Percentiles rank a stretch among this genome's conserved stretches.
Evolutionary conservation across 2,329 filamentous ascomycete genomes (phyloP).

Genomic region (Diplocarpon mali): DNA sequence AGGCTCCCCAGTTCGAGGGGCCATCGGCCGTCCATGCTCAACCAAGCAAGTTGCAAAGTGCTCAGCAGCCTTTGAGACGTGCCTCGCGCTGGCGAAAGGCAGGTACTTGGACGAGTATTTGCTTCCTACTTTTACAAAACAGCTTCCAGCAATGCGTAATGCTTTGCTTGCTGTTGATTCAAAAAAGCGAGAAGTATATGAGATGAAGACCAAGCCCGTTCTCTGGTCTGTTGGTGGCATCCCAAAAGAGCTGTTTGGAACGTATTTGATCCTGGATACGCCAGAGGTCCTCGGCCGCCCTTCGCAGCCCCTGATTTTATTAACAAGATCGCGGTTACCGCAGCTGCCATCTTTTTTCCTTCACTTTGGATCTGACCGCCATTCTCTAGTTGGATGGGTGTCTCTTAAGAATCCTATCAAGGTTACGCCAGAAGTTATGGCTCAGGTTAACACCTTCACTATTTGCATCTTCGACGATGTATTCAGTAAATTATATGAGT

Average conservation of each 20-base stretch:
- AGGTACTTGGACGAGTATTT: constrained; percentile 64
- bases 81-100: constrained; percentile 53
- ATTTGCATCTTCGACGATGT: constrained; percentile 68
- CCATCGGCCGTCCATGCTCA: constrained; percentile 49
- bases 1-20: constrained; percentile 57
- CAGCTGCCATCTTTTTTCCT: constrained; percentile 56
- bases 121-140: constrained; percentile 60
- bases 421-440: constrained; percentile 34
- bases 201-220: constrained; percentile 67
- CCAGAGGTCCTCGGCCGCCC: constrained; percentile 44
- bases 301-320: constrained; percentile 55
- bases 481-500: constrained; percentile 78
- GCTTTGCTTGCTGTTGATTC: constrained; percentile 71
- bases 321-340: constrained; percentile 59
- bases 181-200: constrained; percentile 63
- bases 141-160: constrained; percentile 74
- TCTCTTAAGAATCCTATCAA: constrained; percentile 34
- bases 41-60: constrained; percentile 75
- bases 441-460: constrained; percentile 59
- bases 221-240: constrained; percentile 49
- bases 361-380: constrained; percentile 54
- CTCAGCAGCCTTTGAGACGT: constrained; percentile 79
- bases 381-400: constrained; percentile 45
- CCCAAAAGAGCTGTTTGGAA: constrained; percentile 48
- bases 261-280: constrained; percentile 45